These are phyloP conservation scores for Ceratocystis cacaofunesta DNA, from an alignment of 2,329 filamentous ascomycete genomes.

Conservation along the genomic window DNA sequence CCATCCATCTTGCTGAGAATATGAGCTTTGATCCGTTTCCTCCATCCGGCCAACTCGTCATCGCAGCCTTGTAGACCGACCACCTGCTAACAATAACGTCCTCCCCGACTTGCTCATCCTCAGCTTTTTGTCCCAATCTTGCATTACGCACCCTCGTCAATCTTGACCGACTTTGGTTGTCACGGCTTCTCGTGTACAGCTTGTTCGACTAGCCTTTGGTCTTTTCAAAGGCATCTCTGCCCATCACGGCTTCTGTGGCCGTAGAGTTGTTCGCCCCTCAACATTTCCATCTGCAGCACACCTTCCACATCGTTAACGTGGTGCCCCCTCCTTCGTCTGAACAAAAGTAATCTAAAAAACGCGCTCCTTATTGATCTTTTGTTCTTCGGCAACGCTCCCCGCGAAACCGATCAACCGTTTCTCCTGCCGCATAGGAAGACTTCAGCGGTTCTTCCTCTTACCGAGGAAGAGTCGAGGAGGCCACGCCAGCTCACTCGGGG, in stretches of 20 bases:
- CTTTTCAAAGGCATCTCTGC: conserved; percentile 43
- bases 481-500: conserved; percentile 83
- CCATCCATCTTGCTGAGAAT: background rate
- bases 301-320: conserved; percentile 52
- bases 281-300: conserved; percentile 53
- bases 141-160: background rate
- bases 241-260: conserved; percentile 49
- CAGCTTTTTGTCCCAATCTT: conserved; percentile 7
- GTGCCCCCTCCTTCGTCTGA: conserved; percentile 42
- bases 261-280: conserved; percentile 48
- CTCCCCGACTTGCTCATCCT: background rate
- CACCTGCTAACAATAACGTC: background rate
- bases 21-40: background rate
- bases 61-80: background rate
- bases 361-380: conserved; percentile 37
- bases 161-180: background rate
- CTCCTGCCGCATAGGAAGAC: conserved; percentile 99
- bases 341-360: conserved; percentile 35
- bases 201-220: conserved; percentile 42
- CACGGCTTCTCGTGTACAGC: conserved; percentile 10
- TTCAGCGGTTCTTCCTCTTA: conserved; percentile 97
- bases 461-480: conserved; percentile 99
- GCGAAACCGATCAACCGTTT: conserved; percentile 46
- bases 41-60: background rate
- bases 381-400: conserved; percentile 30